These are phyloP conservation scores for Lentinula detonsa DNA, from an alignment of 768 basidiomycete species.

Conservation along the genomic window DNA sequence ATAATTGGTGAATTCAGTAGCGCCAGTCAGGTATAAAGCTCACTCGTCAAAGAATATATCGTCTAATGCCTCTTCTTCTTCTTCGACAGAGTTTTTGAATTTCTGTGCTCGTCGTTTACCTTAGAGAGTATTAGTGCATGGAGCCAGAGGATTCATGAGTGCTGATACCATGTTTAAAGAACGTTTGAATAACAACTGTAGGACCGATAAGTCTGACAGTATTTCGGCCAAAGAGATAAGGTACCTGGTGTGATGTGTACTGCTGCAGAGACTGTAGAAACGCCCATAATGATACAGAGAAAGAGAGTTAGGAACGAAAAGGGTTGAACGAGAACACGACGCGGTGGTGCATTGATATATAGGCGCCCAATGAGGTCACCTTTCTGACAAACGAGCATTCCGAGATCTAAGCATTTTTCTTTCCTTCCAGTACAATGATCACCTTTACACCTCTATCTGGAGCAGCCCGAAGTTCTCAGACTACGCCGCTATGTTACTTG, in stretches of 20 bases:
- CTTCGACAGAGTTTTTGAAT: conserved; percentile 25
- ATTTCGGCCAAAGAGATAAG: neutral
- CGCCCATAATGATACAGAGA: conserved; percentile 33
- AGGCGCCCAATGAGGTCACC: neutral
- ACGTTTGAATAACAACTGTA: conserved; percentile 50
- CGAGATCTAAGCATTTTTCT: neutral
- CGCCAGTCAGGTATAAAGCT: conserved; percentile 10
- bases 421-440: conserved; percentile 53
- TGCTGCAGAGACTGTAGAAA: conserved; percentile 48
- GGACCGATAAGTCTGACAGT: neutral
- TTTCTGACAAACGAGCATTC: neutral
- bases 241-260: conserved; percentile 47
- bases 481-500: conserved; percentile 73
- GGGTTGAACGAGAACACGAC: conserved; percentile 3
- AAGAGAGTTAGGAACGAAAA: conserved; percentile 4
- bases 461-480: conserved; percentile 60
- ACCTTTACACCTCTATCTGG: conserved; percentile 91
- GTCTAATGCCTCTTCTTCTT: conserved; percentile 45
- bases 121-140: neutral
- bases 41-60: conserved; percentile 71
- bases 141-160: neutral
- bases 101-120: conserved; percentile 33
- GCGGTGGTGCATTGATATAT: neutral
- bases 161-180: conserved; percentile 32
- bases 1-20: neutral